A percentile compares a stretch with the other conserved stretches of the same genome.
phyloP scores from a whole-genome alignment of 305 asterid species.

The Fraxinus angustifolia region DNA sequence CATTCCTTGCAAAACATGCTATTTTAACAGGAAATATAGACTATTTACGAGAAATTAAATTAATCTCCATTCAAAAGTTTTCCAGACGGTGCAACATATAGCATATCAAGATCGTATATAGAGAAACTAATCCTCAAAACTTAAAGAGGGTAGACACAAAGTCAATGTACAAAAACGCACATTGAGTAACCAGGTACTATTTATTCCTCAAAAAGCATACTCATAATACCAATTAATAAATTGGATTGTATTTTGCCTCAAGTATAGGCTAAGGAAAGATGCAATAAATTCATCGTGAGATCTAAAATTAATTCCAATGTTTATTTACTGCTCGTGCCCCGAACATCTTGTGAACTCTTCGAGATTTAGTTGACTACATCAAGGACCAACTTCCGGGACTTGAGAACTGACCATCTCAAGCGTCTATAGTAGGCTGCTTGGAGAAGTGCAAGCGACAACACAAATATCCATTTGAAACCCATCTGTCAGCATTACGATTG shows the following conservation, averaged over 20 bases:
- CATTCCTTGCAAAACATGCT: neutral
- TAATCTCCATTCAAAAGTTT: neutral
- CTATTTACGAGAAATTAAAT: neutral
- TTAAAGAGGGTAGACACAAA: neutral
- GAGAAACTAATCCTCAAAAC: neutral
- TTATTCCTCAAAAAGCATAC: conserved; percentile 7
- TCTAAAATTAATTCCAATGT: neutral
- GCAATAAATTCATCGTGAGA: neutral
- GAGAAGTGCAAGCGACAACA: conserved; percentile 65
- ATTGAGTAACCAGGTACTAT: neutral
- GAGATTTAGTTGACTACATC: conserved; percentile 54
- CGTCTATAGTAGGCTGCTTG: conserved; percentile 73
- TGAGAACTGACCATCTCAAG: conserved; percentile 61
- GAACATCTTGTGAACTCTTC: neutral
- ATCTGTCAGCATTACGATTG: conserved; percentile 38
- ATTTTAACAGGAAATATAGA: neutral
- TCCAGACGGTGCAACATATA: neutral
- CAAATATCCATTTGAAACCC: conserved; percentile 81
- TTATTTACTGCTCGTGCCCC: neutral
- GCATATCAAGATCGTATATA: neutral
- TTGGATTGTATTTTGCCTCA: neutral
- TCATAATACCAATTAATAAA: neutral
- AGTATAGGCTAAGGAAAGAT: neutral
- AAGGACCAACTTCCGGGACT: conserved; percentile 71
- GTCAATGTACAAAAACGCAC: neutral